Percentiles rank a stretch among this genome's conserved stretches.
Conservation (phyloP, 345 rosid genomes). For the Balakata baccata region DNA sequence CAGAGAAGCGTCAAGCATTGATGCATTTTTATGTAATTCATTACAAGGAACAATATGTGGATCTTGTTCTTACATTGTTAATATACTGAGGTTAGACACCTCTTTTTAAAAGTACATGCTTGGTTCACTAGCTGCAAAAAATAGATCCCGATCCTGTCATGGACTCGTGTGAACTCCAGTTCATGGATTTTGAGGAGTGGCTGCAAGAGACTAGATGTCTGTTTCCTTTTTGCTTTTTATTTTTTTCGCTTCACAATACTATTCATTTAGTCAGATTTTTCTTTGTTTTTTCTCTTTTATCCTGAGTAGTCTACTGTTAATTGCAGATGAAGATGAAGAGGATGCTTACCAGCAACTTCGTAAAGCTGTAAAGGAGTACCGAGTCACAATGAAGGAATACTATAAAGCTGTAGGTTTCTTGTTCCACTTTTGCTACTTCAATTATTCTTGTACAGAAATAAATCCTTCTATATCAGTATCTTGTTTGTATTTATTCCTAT, state of each 20-base stretch:
- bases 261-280: neutral
- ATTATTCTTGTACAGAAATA: neutral
- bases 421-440: neutral
- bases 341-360: slow-evolving; percentile 50
- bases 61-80: no score
- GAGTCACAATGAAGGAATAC: slow-evolving; percentile 53
- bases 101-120: no score
- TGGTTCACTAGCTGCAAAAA: no score
- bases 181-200: no score
- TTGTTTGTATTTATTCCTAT: neutral
- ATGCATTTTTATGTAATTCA: no score
- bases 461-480: neutral
- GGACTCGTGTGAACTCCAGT: no score
- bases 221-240: neutral
- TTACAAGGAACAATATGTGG: no score
- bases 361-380: slow-evolving; percentile 50
- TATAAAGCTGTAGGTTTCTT: slow-evolving; percentile 44
- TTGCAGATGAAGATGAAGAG: slow-evolving; percentile 44
- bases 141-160: no score
- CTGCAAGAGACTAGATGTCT: no score
- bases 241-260: neutral
- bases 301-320: slow-evolving; percentile 2
- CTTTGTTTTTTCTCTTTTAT: neutral
- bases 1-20: no score
- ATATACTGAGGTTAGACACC: no score